Base-by-base conservation (phyloP, 2,329 filamentous ascomycete genomes). In the Stenocarpella maydis region DNA sequence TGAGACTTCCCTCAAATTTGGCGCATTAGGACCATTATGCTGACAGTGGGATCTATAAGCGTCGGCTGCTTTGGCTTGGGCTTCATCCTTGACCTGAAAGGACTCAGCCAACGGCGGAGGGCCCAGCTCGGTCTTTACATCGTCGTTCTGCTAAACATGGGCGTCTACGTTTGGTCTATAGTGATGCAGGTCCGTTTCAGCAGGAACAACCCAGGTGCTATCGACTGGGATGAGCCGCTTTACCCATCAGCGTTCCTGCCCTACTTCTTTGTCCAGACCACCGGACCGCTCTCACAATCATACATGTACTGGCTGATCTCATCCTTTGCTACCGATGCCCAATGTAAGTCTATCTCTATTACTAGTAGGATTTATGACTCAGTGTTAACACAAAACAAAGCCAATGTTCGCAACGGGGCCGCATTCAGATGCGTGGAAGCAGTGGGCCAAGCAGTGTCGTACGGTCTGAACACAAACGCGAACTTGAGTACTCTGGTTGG, bases 131-230 rank as follows among this genome's bases (percentile, higher is more conserved):
- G 82, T 58, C 78, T 85, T 8, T 81, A 80, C 70, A 80, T 77
- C 4, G 82, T 85, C 6, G 79, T 83, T 2, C 74, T 81, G n/a
- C 78, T 83, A 8, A 85, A 84, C 53, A 71, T 82, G 5, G 83
- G 80, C n/a, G 83, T 84, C 0, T 85, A 85, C 64, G 82, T 84
- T 69, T 85, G 83, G 83, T 84, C 82, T 1, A 83, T 84, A 64
- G 76, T 83, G 24, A 84, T 85, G 79, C 82, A 85, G 71, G 75
- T 75, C 10, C 75, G 74, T 24, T 85, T 85, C 71, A 78, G 81
- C 41, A 69, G 49, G 39, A 64, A 77, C 3, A 72, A 78, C 52
- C 83, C 83, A 0, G 82, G 82, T 1, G 76, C 80, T 15, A 84
- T 85, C 28, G 83, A 84, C 67, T 85, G 82, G 83, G 78, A 82